Conservation (phyloP, 768 basidiomycete genomes). For the Kwoniella mangroviensis region DNA sequence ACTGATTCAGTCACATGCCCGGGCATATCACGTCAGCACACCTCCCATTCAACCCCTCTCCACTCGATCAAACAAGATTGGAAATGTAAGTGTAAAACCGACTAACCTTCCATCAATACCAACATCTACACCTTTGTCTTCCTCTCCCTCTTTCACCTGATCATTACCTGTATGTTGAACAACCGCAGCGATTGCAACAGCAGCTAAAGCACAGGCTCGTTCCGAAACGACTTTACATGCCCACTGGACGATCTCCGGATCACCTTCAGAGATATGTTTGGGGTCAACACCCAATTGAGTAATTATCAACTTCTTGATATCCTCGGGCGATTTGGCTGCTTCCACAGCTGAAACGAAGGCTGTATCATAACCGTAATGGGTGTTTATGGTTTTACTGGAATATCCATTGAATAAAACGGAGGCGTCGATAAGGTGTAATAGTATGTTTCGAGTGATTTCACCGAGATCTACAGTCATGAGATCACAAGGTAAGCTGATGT, state of each 20-base stretch:
- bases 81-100: background rate
- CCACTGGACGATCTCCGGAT: conserved; percentile 77
- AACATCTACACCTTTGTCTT: conserved; percentile 66
- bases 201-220: conserved; percentile 81
- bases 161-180: conserved; percentile 79
- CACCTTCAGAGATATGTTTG: conserved; percentile 62
- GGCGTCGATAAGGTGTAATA: conserved; percentile 72
- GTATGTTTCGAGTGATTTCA: conserved; percentile 83
- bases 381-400: conserved; percentile 73
- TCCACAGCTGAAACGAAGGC: conserved; percentile 87
- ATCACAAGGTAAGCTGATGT: background rate
- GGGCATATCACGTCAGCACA: too few relatives aligned
- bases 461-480: conserved; percentile 69
- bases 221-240: conserved; percentile 75
- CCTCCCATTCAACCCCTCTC: background rate
- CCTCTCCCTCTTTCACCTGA: conserved; percentile 63
- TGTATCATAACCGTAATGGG: conserved; percentile 92
- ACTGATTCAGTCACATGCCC: conserved; percentile 60
- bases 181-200: conserved; percentile 82
- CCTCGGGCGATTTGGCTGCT: conserved; percentile 65
- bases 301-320: conserved; percentile 64
- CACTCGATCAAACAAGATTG: background rate
- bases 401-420: conserved; percentile 75
- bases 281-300: conserved; percentile 67
- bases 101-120: conserved; percentile 90